Base-by-base conservation (phyloP, 1,284 basidiomycete species). In the Ceratobasidium sp. region DNA sequence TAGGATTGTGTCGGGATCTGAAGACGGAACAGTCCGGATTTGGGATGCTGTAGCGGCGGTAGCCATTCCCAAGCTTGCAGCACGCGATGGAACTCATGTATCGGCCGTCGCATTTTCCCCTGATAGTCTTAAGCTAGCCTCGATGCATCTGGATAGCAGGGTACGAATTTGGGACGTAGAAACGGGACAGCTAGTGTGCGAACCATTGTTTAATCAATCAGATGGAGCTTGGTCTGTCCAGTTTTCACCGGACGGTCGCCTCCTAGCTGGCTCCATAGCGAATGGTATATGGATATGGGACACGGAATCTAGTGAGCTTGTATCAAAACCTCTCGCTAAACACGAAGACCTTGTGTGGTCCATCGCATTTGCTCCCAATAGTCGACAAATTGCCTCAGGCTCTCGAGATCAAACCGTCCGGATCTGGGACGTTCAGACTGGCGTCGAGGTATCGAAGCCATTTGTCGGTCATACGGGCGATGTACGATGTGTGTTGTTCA, bases 351-450 rank as follows among this genome's bases (percentile, higher is more conserved):
- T 13, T 23, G 61, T 77, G 10, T 35, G n/a, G 20, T 77, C 76
- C 0, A 71, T 77, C 8, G 51, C n/a, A 2, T 77, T 77, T 45
- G 74, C 76, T 13, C 69, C 69, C 39, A 35, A 74, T 28, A 45
- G 69, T 15, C 37, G n/a, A 17, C 69, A 37, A 13, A 31, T 77
- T 47, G 69, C 51, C 35, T 77, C 76, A 13, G 60, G 69, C 7
- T 77, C 76, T 3, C 17, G 28, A 26, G 76, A 77, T 64, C 5
- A 31, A 7, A 77, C 76, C 2, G 65, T 77, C 17, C 47, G 60
- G n/a, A 28, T 67, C 17, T 75, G 73, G 73, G 61, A 75, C 17
- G 80, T 82, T 13, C 81, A 82, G 53, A 80, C 78, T 11, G 83
- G 83, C 31, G 77, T 17, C 8, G 71, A 66, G 45, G n/a, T 78